phyloP scores from a whole-genome alignment of 805 yeast genomes.

The Teunomyces cretensis region DNA sequence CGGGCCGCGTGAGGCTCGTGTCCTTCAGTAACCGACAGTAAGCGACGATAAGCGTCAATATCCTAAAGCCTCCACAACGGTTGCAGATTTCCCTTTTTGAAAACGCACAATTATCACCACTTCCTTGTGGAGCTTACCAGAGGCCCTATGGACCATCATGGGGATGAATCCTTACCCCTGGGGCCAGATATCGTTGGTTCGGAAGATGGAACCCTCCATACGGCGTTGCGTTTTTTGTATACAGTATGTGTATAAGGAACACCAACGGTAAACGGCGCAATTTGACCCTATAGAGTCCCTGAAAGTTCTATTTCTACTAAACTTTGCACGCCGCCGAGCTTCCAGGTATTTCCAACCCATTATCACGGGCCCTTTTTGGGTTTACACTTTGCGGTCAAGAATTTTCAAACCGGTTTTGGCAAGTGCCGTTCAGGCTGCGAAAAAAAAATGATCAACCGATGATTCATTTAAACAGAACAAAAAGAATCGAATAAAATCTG shows the following conservation, averaged over 20 bases:
- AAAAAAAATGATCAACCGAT: neutral
- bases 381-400: neutral
- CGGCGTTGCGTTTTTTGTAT: conserved; percentile 1
- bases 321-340: neutral
- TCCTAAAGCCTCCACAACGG: neutral
- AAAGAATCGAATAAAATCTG: neutral
- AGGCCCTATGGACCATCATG: too few species aligned
- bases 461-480: neutral
- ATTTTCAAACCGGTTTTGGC: neutral
- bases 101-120: neutral
- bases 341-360: neutral
- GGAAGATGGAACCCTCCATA: neutral
- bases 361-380: neutral
- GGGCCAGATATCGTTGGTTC: too few species aligned
- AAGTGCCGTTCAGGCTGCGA: conserved; percentile 3
- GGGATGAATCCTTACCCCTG: too few species aligned
- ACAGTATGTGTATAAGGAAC: neutral
- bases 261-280: neutral
- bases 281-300: neutral
- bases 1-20: neutral
- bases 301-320: neutral
- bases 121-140: neutral
- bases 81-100: conserved; percentile 4
- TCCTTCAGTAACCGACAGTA: conserved; percentile 1
- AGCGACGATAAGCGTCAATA: conserved; percentile 2